phyloP scores from a whole-genome alignment of 192 early-diverging fungal genomes.

The Linnemannia hyalina region DNA sequence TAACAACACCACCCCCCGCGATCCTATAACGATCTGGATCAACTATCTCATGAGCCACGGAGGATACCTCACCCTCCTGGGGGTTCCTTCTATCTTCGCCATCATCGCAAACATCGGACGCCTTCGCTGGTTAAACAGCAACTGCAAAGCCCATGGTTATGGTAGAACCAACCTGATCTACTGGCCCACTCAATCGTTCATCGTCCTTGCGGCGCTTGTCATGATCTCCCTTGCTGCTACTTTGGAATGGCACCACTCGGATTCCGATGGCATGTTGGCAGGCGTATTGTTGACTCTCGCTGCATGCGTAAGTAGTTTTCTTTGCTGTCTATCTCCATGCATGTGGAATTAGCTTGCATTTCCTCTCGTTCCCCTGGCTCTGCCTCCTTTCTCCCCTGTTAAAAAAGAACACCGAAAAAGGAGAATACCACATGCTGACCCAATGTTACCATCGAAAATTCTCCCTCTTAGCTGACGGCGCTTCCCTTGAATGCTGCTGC shows the following conservation, averaged over 20 bases:
- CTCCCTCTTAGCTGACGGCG: conserved; percentile 20
- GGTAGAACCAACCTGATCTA: conserved; percentile 42
- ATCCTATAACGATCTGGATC: conserved; percentile 25
- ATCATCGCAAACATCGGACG: conserved; percentile 11
- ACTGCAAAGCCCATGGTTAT: conserved; percentile 22
- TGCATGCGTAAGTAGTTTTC: conserved; percentile 24
- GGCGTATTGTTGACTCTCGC: conserved; percentile 8
- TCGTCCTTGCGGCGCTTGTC: conserved; percentile 10
- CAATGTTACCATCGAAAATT: not conserved
- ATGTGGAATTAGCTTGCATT: not conserved
- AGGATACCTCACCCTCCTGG: conserved; percentile 29
- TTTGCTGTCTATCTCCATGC: not conserved
- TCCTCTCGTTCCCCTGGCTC: not conserved
- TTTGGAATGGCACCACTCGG: not conserved
- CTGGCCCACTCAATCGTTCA: conserved; percentile 39
- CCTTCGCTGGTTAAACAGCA: not conserved
- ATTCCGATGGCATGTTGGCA: not conserved
- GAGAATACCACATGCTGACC: not conserved
- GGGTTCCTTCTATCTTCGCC: conserved; percentile 23
- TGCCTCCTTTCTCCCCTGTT: not conserved
- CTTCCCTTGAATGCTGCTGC: conserved; percentile 20
- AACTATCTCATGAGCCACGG: conserved; percentile 29
- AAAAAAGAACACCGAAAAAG: not conserved
- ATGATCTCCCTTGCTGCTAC: not conserved
- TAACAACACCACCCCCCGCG: not conserved